Evolutionary conservation across 371 early-diverging fungal species (phyloP).

Genomic region (Lichtheimia corymbifera): DNA sequence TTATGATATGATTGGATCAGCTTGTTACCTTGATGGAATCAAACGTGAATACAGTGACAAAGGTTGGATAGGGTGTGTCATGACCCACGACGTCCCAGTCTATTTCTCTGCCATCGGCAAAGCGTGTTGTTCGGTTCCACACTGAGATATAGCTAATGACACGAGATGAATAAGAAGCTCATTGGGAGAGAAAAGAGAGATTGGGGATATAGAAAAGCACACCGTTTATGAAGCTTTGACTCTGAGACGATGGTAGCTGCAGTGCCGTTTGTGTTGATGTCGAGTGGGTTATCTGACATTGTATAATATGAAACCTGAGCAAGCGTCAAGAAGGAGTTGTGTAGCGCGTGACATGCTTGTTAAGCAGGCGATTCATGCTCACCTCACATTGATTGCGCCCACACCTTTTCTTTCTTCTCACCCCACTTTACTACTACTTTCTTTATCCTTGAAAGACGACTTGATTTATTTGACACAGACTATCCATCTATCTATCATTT

Average conservation of each 20-base stretch:
- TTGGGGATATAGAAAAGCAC: not conserved
- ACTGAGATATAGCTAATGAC: conserved; percentile 47
- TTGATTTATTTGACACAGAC: no score
- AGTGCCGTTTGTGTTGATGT: conserved; percentile 45
- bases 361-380: no score
- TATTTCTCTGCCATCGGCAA: conserved; percentile 54
- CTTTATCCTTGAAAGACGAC: no score
- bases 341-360: no score
- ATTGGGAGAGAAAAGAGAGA: not conserved
- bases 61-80: conserved; percentile 45
- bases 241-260: conserved; percentile 43
- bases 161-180: not conserved
- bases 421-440: no score
- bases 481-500: no score
- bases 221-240: conserved; percentile 42
- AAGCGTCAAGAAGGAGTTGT: no score
- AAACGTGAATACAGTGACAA: conserved; percentile 50
- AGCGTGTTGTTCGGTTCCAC: conserved; percentile 59
- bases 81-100: conserved; percentile 67
- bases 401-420: no score
- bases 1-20: not conserved
- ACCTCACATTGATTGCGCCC: no score
- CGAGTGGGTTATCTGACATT: conserved; percentile 22
- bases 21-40: conserved; percentile 35
- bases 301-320: no score